Evolutionary conservation across 805 yeast genomes (phyloP).

Genomic region (Brettanomyces naardenensis): DNA sequence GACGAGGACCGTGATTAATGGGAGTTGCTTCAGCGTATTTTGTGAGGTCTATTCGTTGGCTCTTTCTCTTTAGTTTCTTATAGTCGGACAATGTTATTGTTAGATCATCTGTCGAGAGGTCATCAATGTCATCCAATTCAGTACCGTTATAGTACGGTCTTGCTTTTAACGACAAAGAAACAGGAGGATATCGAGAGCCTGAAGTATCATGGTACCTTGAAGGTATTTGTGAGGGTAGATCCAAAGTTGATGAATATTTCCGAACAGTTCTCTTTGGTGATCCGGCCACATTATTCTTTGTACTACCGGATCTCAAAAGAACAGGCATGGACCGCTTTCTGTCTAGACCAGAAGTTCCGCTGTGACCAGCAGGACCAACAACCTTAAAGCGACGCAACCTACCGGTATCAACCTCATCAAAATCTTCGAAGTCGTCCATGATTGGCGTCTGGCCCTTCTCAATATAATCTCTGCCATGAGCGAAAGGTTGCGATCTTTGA

Average conservation of each 20-base stretch:
- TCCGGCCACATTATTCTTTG: slow-evolving; percentile 5
- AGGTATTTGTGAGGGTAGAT: slow-evolving; percentile 13
- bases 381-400: slow-evolving; percentile 17
- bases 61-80: slow-evolving; percentile 18
- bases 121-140: slow-evolving; percentile 20
- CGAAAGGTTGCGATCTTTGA: neutral
- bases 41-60: slow-evolving; percentile 20
- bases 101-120: slow-evolving; percentile 18
- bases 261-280: slow-evolving; percentile 18
- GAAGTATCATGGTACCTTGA: neutral
- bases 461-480: slow-evolving; percentile 7
- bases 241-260: slow-evolving; percentile 24
- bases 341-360: slow-evolving; percentile 5
- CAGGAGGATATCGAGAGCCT: slow-evolving; percentile 1
- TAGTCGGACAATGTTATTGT: slow-evolving; percentile 23
- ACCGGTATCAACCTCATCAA: slow-evolving; percentile 15
- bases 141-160: slow-evolving; percentile 9
- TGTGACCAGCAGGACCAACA: slow-evolving; percentile 6
- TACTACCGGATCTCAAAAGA: slow-evolving; percentile 8
- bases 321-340: slow-evolving; percentile 22
- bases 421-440: slow-evolving; percentile 21
- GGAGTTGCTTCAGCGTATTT: slow-evolving; percentile 19
- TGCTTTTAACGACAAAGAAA: slow-evolving; percentile 1
- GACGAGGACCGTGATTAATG: slow-evolving; percentile 8
- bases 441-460: slow-evolving; percentile 17